A percentile compares a stretch with the other conserved stretches of the same genome.
Evolutionary conservation across 129 eudicot species (phyloP).

Genomic region (Chrysanthemum seticuspe): DNA sequence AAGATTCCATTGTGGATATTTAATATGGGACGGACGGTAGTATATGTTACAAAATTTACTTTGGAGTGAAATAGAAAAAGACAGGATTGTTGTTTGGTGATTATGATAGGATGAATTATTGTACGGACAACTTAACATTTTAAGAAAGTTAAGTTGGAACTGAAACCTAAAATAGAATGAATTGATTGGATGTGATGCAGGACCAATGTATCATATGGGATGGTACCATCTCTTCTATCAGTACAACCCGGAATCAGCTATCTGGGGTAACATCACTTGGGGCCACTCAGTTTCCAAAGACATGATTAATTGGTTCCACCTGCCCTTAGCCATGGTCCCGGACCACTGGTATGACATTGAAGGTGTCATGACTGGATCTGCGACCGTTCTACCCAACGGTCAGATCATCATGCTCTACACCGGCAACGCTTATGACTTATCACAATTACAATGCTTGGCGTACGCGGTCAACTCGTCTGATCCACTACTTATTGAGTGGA

Average conservation of each 20-base stretch:
- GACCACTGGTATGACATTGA: constrained; percentile 84
- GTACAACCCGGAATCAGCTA: constrained; percentile 89
- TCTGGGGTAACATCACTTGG: constrained; percentile 98
- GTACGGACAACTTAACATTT: constrained; percentile 7
- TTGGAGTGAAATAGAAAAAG: neutral
- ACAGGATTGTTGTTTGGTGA: constrained; percentile 22
- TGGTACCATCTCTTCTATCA: constrained; percentile 95
- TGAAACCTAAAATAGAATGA: constrained; percentile 10
- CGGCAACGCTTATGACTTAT: constrained; percentile 57
- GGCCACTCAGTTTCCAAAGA: constrained; percentile 88
- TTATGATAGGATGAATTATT: constrained; percentile 21
- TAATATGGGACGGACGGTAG: too few relatives aligned
- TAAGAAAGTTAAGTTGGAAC: neutral
- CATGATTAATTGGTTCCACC: constrained; percentile 73
- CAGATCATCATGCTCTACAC: constrained; percentile 80
- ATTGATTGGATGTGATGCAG: constrained; percentile 35
- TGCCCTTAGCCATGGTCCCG: constrained; percentile 88
- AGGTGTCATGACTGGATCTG: constrained; percentile 94
- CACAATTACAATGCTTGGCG: constrained; percentile 76
- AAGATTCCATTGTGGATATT: too few relatives aligned
- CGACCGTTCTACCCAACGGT: constrained; percentile 80
- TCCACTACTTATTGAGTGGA: constrained; percentile 84
- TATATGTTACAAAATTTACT: neutral
- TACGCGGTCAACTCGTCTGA: constrained; percentile 83
- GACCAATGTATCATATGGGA: constrained; percentile 86